These are phyloP conservation scores for Eucalyptus shirleyi DNA, from an alignment of 345 rosid species.

Conservation along the genomic window DNA sequence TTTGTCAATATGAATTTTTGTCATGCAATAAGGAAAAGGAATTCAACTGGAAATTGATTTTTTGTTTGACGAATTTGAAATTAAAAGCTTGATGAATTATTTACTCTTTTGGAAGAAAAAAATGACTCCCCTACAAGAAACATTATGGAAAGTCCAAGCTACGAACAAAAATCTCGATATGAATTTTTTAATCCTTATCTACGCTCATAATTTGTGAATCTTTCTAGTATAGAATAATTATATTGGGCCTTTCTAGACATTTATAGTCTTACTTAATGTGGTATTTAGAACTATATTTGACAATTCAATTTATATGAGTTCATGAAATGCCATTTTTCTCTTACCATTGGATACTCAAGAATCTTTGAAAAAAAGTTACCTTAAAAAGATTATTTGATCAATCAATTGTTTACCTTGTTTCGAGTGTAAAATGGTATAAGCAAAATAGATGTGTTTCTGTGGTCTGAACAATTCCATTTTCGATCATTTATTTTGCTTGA, in stretches of 20 bases:
- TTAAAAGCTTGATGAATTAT: accelerated
- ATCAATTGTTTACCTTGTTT: background rate
- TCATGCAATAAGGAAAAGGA: background rate
- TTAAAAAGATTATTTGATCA: background rate
- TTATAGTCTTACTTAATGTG: background rate
- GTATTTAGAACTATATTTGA: background rate
- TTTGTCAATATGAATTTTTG: background rate
- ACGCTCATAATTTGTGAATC: background rate
- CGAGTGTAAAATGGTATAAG: background rate
- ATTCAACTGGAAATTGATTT: background rate
- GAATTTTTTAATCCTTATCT: background rate
- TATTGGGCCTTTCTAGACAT: background rate
- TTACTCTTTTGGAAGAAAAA: background rate
- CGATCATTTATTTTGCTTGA: background rate
- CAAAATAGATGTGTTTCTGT: background rate
- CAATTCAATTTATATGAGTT: background rate
- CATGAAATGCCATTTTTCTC: background rate
- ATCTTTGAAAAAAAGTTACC: background rate
- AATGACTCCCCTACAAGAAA: background rate
- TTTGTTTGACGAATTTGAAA: background rate
- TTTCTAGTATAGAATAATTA: background rate
- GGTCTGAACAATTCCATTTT: background rate
- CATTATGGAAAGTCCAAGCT: background rate
- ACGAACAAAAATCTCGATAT: too few relatives aligned
- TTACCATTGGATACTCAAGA: background rate